These are phyloP conservation scores for Fusarium sambucinum DNA, from an alignment of 2,329 filamentous ascomycete species.

Conservation along the genomic window DNA sequence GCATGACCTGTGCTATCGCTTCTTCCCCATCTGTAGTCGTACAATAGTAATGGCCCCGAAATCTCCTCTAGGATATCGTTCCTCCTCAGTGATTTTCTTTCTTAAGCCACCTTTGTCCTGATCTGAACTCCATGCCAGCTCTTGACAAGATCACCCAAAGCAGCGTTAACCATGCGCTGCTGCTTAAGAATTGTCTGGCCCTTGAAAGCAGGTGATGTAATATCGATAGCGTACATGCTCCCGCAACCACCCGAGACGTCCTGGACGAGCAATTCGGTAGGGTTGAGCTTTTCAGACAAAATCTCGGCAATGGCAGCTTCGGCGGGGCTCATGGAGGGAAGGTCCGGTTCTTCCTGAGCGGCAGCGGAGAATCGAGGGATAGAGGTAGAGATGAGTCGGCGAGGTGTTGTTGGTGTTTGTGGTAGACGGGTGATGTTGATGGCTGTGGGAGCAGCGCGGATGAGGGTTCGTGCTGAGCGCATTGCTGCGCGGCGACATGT, in stretches of 20 bases:
- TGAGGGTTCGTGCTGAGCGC: conserved; percentile 34
- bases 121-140: conserved; percentile 87
- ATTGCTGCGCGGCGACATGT: conserved; percentile 45
- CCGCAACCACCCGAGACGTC: conserved; percentile 88
- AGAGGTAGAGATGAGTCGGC: conserved; percentile 29
- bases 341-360: conserved; percentile 30
- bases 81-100: neutral
- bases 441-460: conserved; percentile 21
- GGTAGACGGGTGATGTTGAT: conserved; percentile 10
- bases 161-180: conserved; percentile 82
- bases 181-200: conserved; percentile 82
- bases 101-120: conserved; percentile 68
- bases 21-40: conserved; percentile 6
- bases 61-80: neutral
- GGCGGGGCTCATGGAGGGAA: conserved; percentile 58
- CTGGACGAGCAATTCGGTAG: conserved; percentile 72
- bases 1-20: neutral
- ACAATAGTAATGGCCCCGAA: neutral
- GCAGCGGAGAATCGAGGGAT: conserved; percentile 20
- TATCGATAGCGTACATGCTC: conserved; percentile 87
- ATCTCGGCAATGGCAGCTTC: conserved; percentile 71
- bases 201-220: conserved; percentile 77
- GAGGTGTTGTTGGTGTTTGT: conserved; percentile 11
- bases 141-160: conserved; percentile 80
- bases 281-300: conserved; percentile 62